phyloP scores from a whole-genome alignment of 805 yeast genomes.

The Lachancea cidri region DNA sequence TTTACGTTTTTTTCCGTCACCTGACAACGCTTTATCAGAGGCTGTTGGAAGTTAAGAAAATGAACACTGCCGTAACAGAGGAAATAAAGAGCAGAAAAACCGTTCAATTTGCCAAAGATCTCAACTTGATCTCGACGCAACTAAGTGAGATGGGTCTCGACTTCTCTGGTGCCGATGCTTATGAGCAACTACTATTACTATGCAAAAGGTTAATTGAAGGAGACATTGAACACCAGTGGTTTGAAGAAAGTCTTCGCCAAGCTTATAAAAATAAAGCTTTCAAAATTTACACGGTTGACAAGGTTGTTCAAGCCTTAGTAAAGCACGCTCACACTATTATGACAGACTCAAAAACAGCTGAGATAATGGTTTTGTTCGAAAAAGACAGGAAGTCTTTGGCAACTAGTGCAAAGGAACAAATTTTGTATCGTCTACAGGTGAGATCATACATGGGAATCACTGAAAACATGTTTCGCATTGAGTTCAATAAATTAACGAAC shows the following conservation, averaged over 20 bases:
- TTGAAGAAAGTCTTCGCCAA: constrained; percentile 92
- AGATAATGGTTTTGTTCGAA: constrained; percentile 76
- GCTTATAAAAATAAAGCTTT: constrained; percentile 92
- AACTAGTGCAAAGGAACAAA: constrained; percentile 82
- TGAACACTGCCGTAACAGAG: constrained; percentile 63
- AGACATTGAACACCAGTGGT: constrained; percentile 88
- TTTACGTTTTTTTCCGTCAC: constrained; percentile 85
- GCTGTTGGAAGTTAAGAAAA: constrained; percentile 65
- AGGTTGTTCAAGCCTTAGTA: constrained; percentile 74
- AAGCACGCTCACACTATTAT: constrained; percentile 86
- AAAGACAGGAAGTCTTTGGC: constrained; percentile 58
- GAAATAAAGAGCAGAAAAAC: constrained; percentile 61
- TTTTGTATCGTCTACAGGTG: constrained; percentile 82
- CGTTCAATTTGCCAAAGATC: constrained; percentile 79
- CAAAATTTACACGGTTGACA: constrained; percentile 87
- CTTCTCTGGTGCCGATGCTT: constrained; percentile 64
- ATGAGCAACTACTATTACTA: constrained; percentile 69
- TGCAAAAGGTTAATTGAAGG: constrained; percentile 80
- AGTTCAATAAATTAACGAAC: constrained; percentile 50
- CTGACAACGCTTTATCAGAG: constrained; percentile 78
- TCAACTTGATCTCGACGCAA: constrained; percentile 75
- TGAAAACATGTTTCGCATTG: constrained; percentile 89
- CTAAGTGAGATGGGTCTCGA: constrained; percentile 75
- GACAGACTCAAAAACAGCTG: constrained; percentile 73
- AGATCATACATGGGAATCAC: constrained; percentile 76